phyloP scores from a whole-genome alignment of 352 stramenopile genomes.

The Globisporangium irregulare region DNA sequence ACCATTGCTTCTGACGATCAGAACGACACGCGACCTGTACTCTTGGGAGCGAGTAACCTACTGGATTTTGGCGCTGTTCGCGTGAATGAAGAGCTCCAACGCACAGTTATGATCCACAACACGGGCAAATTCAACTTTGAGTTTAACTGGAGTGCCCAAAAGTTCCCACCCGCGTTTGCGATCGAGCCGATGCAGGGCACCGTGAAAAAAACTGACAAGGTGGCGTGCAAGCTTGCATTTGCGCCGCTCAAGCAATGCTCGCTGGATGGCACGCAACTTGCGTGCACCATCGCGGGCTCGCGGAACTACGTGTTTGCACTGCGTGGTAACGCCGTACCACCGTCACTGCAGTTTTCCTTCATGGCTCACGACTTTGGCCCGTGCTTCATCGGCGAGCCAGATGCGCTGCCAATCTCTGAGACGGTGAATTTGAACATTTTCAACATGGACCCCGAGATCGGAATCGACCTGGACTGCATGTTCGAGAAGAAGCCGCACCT shows the following conservation, averaged over 20 bases:
- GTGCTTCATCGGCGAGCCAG: conserved; percentile 88
- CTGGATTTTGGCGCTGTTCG: conserved; percentile 89
- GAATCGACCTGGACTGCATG: conserved; percentile 86
- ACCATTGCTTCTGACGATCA: conserved; percentile 37
- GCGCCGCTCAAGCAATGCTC: conserved; percentile 64
- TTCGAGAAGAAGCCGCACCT: conserved; percentile 88
- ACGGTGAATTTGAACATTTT: conserved; percentile 62
- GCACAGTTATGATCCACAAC: conserved; percentile 85
- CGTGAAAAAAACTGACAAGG: conserved; percentile 87
- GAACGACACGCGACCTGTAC: conserved; percentile 32
- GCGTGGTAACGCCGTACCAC: conserved; percentile 72
- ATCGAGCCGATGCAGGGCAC: conserved; percentile 80
- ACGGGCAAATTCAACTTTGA: conserved; percentile 95
- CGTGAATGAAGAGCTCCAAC: conserved; percentile 75
- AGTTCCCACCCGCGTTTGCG: conserved; percentile 37
- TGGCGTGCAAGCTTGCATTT: conserved; percentile 73
- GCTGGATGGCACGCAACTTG: conserved; percentile 68
- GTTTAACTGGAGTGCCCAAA: conserved; percentile 76
- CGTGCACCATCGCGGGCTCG: conserved; percentile 85
- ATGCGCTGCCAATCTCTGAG: conserved; percentile 55
- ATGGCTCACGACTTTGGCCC: conserved; percentile 88
- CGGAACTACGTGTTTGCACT: conserved; percentile 79
- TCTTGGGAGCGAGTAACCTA: conserved; percentile 31
- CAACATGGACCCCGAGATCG: conserved; percentile 83
- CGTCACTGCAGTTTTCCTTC: conserved; percentile 89